Evolutionary conservation across 306 rosid species (phyloP).

Genomic region (Morella rubra): DNA sequence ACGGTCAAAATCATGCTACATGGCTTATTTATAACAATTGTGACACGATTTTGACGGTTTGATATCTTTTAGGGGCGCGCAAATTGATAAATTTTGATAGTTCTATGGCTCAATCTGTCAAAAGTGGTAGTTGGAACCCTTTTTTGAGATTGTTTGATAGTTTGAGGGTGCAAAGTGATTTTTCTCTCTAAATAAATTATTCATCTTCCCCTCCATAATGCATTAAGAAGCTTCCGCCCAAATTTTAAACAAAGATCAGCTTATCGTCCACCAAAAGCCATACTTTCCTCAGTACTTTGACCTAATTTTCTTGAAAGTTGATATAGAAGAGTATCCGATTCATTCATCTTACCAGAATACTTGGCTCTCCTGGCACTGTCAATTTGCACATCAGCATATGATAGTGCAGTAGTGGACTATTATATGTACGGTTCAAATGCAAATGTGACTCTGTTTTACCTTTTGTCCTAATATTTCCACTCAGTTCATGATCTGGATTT

Average conservation of each 20-base stretch:
- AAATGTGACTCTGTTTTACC: neutral
- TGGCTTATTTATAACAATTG: no score
- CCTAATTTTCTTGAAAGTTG: neutral
- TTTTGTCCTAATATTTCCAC: neutral
- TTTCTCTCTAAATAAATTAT: no score
- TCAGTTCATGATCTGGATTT: neutral
- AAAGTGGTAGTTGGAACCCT: no score
- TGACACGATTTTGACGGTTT: no score
- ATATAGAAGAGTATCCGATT: neutral
- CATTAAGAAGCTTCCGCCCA: neutral
- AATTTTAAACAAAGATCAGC: neutral
- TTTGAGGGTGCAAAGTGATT: no score
- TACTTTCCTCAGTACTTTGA: neutral
- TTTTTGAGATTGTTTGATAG: no score
- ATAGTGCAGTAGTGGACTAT: neutral
- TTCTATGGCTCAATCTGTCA: no score
- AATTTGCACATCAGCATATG: neutral
- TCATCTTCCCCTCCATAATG: no score
- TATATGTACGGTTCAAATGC: neutral
- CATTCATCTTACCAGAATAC: neutral
- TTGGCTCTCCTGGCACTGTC: neutral
- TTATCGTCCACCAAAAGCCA: neutral
- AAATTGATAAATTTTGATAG: no score
- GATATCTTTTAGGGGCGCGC: no score
- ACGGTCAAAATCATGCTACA: no score